phyloP scores from a whole-genome alignment of 2,329 filamentous ascomycete genomes.

The Ophiostoma sp. region DNA sequence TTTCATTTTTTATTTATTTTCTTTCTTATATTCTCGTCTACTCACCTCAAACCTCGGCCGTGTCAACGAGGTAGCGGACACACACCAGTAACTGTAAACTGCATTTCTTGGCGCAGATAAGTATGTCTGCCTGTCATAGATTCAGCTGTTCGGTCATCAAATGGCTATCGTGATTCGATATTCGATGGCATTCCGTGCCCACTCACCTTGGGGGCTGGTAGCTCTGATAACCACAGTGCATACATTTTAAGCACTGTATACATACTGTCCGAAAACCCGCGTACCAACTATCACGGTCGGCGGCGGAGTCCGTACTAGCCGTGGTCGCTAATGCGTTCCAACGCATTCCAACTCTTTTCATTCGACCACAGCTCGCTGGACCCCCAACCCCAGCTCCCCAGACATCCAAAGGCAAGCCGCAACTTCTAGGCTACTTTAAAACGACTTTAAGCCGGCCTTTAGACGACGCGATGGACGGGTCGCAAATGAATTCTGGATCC shows the following conservation, averaged over 20 bases:
- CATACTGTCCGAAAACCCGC: slow-evolving; percentile 12
- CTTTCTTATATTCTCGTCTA: background rate
- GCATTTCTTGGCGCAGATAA: background rate
- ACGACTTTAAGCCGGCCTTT: background rate
- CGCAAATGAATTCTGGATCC: background rate
- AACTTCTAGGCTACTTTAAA: slow-evolving; percentile 8
- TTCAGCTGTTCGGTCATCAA: background rate
- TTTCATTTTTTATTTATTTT: background rate
- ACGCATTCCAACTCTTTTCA: background rate
- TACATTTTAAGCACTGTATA: background rate
- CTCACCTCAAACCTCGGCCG: background rate
- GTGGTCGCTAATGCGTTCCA: slow-evolving; percentile 8
- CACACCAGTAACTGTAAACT: background rate
- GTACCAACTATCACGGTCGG: slow-evolving; percentile 11
- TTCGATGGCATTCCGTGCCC: background rate
- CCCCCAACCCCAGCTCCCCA: background rate
- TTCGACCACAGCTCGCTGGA: slow-evolving; percentile 1
- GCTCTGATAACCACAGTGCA: slow-evolving; percentile 13
- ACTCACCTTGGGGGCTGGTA: background rate
- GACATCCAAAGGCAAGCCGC: background rate
- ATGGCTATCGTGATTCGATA: slow-evolving; percentile 6
- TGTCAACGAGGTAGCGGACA: background rate
- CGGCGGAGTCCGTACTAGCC: slow-evolving; percentile 16
- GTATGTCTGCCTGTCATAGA: background rate
- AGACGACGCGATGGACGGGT: slow-evolving; percentile 9